Conservation (phyloP, 768 basidiomycete genomes). For the Mycena haematopus region DNA sequence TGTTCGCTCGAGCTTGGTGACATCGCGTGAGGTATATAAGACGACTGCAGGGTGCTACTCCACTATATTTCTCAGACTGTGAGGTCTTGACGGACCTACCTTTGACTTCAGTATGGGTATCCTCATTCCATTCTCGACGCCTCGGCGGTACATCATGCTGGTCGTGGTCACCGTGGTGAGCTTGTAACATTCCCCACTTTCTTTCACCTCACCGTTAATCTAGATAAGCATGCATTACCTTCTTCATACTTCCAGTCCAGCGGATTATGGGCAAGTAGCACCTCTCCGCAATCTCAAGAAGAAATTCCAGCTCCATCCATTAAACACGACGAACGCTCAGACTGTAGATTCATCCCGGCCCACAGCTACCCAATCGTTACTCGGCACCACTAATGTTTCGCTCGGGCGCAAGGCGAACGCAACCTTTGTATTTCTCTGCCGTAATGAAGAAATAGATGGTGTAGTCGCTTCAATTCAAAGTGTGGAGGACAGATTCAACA, state of each 20-base stretch:
- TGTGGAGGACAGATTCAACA: conserved; percentile 88
- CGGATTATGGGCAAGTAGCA: conserved; percentile 55
- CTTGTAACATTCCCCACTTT: not conserved
- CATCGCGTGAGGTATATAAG: not conserved
- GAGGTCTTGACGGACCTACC: not conserved
- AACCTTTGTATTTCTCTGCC: conserved; percentile 77
- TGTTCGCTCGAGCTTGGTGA: not conserved
- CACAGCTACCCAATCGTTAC: conserved; percentile 1
- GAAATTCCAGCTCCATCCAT: conserved; percentile 31
- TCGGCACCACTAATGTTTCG: conserved; percentile 17
- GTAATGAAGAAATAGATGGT: conserved; percentile 59
- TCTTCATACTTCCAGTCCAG: conserved; percentile 51
- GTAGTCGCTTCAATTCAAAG: conserved; percentile 65
- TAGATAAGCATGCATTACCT: conserved; percentile 65
- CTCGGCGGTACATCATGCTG: conserved; percentile 63
- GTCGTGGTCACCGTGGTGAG: conserved; percentile 54
- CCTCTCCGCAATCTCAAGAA: conserved; percentile 48
- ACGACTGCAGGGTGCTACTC: conserved; percentile 6
- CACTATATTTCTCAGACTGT: not conserved
- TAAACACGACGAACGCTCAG: not conserved
- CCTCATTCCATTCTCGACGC: conserved; percentile 57
- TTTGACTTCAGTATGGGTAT: conserved; percentile 26
- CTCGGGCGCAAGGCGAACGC: conserved; percentile 63
- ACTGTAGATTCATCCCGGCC: not conserved
- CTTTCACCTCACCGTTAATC: not conserved